Base-by-base conservation (phyloP, 2,329 filamentous ascomycete species). In the Akanthomyces muscarius region DNA sequence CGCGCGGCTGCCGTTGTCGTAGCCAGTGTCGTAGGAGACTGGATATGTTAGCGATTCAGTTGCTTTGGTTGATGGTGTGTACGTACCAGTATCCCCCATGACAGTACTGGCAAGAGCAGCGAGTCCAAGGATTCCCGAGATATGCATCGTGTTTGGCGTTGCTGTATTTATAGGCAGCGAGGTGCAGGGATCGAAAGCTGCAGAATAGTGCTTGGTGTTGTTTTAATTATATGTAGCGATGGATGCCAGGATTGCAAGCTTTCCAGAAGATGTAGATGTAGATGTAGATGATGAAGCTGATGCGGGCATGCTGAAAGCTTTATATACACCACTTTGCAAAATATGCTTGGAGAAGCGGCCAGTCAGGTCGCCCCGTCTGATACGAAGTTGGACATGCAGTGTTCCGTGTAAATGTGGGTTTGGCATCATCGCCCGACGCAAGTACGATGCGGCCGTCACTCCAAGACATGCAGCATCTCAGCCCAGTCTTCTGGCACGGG, bases 11-110 rank as follows among this genome's bases (percentile, higher is more conserved):
- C 72, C 73, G 66, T 88, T 77, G 71, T 93, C 90, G 77, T 91
- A 95, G 71, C 82, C 86, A 23, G 78, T 76, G 76, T 93, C 90
- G 75, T 88, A 94, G 67, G 87, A 88, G 70, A 92, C 89, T 74
- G 42, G 38, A 13, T 23, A 33, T 45, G 48, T 53, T 36, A 45
- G 57, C 16, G 23, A 33, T 41, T 14, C 28, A 23, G 21, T 5
- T 16, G 25, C 13, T 18, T 7, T 7, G 10, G 14, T 10, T 5
- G 3, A 3, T 16, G 7, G 36, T 11, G 25, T 7, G 25, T 11
- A 30, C 33, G 18, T 61, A 47, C 58, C 48, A 28, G 50, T 61
- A 38, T 10, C 2, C 16, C 45, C 56, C 3, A 30, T 18, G 56
- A 18, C 73, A 54, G 71, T 70, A 64, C 69, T 70, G 68, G 77